These are phyloP conservation scores for Kwoniella heveanensis DNA, from an alignment of 768 basidiomycete species.

Conservation along the genomic window DNA sequence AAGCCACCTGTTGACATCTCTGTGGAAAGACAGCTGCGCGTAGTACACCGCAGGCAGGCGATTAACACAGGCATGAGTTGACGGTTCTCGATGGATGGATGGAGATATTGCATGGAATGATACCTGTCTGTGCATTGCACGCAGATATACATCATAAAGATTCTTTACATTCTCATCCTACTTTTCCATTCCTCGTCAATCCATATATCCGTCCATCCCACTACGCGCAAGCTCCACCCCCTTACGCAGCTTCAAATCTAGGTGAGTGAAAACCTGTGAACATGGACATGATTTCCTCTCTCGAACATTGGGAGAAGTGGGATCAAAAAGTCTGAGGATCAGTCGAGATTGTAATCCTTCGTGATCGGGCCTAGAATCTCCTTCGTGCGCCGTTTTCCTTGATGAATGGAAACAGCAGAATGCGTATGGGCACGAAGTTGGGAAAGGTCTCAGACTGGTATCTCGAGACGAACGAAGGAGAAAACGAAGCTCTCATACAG, in stretches of 20 bases:
- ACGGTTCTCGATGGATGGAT: background rate
- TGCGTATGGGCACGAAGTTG: background rate
- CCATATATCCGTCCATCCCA: background rate
- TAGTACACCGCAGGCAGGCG: background rate
- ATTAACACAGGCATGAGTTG: too few species aligned
- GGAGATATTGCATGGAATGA: background rate
- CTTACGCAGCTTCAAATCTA: slow-evolving; percentile 1
- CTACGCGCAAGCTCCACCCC: background rate
- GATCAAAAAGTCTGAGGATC: background rate
- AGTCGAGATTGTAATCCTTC: background rate
- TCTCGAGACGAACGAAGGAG: too few species aligned
- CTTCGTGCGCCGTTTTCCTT: background rate
- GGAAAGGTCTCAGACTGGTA: background rate
- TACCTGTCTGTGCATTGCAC: too few species aligned
- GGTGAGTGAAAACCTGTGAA: background rate
- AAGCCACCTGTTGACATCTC: slow-evolving; percentile 9
- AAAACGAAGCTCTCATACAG: too few species aligned
- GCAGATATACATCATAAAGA: background rate
- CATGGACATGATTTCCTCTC: background rate
- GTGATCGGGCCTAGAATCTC: background rate
- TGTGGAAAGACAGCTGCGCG: background rate
- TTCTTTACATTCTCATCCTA: background rate
- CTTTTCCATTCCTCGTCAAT: background rate
- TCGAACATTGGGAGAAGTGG: background rate
- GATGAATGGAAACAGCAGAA: background rate